These are phyloP conservation scores for Leishmania tropica DNA, from an alignment of 208 protist species.

Conservation along the genomic window DNA sequence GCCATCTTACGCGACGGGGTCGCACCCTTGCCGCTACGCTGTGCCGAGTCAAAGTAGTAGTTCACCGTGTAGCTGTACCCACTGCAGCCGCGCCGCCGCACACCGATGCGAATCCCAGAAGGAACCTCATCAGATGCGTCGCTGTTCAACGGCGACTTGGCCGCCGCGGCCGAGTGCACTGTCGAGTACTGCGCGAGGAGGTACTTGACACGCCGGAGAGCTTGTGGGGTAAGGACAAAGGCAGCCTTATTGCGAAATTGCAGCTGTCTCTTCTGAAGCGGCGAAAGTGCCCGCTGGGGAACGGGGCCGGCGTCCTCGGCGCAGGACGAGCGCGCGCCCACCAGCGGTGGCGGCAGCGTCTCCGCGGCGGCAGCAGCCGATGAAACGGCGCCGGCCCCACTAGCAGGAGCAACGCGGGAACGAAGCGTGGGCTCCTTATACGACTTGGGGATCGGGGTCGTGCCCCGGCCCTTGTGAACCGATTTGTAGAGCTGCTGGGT, in stretches of 20 bases:
- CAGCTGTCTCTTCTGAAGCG: slow-evolving; percentile 84
- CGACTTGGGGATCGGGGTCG: slow-evolving; percentile 40
- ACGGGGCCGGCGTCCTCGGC: slow-evolving; percentile 72
- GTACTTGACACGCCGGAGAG: slow-evolving; percentile 80
- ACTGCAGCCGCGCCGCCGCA: slow-evolving; percentile 95
- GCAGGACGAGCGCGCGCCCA: slow-evolving; percentile 71
- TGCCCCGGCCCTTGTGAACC: slow-evolving; percentile 68
- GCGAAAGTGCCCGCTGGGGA: slow-evolving; percentile 59
- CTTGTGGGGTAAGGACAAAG: slow-evolving; percentile 84
- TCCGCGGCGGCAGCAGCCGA: slow-evolving; percentile 11
- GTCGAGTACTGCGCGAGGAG: slow-evolving; percentile 55
- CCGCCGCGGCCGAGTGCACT: background rate
- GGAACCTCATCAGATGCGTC: slow-evolving; percentile 2
- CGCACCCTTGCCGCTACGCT: background rate
- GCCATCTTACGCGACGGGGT: background rate
- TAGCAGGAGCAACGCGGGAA: slow-evolving; percentile 5
- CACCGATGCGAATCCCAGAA: slow-evolving; percentile 92
- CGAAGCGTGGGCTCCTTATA: slow-evolving; percentile 20
- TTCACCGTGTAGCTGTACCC: slow-evolving; percentile 97
- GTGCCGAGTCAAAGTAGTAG: slow-evolving; percentile 61
- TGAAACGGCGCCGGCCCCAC: background rate
- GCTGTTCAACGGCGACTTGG: background rate
- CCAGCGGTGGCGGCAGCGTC: slow-evolving; percentile 6
- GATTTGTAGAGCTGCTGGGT: slow-evolving; percentile 77
- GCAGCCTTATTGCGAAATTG: slow-evolving; percentile 80